Conservation (phyloP, 148 eudicot species). For the Linanthus parryae region DNA sequence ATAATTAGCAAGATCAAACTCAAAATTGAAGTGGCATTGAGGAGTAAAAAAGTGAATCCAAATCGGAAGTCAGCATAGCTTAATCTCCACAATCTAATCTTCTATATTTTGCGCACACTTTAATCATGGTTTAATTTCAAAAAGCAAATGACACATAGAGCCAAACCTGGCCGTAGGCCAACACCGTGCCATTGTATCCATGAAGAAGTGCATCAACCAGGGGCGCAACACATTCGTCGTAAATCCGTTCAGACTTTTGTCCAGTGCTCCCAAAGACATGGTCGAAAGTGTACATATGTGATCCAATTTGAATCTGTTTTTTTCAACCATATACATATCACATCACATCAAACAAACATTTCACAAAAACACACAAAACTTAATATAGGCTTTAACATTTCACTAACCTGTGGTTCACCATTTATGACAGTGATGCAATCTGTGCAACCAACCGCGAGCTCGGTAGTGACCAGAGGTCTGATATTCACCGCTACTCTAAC, state of each 20-base stretch:
- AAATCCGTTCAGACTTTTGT: conserved; percentile 41
- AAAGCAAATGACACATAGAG: not conserved
- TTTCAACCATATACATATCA: no score
- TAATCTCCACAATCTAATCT: not conserved
- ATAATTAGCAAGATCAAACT: conserved; percentile 3
- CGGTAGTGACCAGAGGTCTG: conserved; percentile 63
- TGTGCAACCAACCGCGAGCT: conserved; percentile 62
- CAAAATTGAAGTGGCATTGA: not conserved
- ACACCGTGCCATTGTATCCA: conserved; percentile 85
- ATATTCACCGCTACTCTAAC: conserved; percentile 76
- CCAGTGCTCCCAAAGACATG: conserved; percentile 63
- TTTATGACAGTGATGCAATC: conserved; percentile 55
- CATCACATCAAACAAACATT: no score
- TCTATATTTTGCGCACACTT: no score
- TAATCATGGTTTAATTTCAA: no score
- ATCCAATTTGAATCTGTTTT: conserved; percentile 76
- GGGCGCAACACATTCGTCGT: conserved; percentile 62
- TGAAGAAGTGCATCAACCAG: conserved; percentile 66
- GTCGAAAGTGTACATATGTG: conserved; percentile 72
- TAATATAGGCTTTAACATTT: no score
- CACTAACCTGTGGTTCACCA: conserved; percentile 69
- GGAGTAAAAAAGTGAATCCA: not conserved
- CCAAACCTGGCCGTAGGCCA: conserved; percentile 83
- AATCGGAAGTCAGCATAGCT: no score
- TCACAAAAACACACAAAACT: no score